Evolutionary conservation across 1,284 basidiomycete species (phyloP), one percentile per base, ranked within the genome.

Genomic region (Rhodofomes roseus): DNA sequence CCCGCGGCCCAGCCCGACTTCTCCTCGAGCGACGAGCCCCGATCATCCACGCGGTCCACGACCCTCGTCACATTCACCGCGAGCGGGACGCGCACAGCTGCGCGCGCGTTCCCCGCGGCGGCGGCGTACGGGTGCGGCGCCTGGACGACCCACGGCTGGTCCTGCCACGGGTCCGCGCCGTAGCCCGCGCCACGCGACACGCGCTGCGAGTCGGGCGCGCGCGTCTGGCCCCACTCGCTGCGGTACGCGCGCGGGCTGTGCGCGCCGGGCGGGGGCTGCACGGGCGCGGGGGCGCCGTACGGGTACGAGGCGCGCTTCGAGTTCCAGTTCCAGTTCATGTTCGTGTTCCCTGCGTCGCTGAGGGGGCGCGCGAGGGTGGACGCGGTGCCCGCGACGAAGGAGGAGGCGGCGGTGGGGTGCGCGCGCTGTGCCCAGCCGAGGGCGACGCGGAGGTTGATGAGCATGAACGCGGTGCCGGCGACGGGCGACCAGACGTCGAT

Each of bases 401-500:
- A 34, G 23, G 54, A 55, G 9, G 14, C 6, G 1, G 20, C 27
- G 29, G 34, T 20, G 36, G 20, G 4, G 34, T 48, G 37, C 44
- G 34, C 56, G 31, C 46, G 44, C 23, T 58, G 50, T 9, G 56
- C 48, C 56, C 56, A 58, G 56, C 56, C 56, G 39, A 58, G 56
- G 16, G 56, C 41, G 56, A 53, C 56, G 50, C 50, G 56, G 23
- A 58, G 48, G 50, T 58, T 58, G 27, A 58, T 53, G 25, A 58
- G 37, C 56, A 58, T 58, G 56, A 58, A 58, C 34, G 56, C 56
- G 50, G 51, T 58, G 48, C 56, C 56, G 11, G 56, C 50, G 39
- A 58, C 51, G n/a, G 56, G 50, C 36, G 48, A 41, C 56, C 56
- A 58, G 25, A 58, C 37, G 50, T 58, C 56, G 48, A 58, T 58